Conservation (phyloP, 306 rosid genomes). For the Cucumis cinereus region DNA sequence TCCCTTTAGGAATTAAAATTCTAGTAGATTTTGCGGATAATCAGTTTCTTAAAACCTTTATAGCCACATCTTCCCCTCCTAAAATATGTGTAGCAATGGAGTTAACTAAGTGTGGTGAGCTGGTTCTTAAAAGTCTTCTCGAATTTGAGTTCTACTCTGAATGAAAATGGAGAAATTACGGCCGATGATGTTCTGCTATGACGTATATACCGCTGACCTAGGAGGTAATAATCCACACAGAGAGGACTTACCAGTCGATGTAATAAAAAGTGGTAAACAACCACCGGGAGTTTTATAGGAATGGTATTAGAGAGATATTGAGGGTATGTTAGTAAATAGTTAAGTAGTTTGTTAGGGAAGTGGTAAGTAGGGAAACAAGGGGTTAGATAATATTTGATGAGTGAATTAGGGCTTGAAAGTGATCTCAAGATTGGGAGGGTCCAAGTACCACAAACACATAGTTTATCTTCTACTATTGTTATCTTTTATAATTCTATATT, state of each 20-base stretch:
- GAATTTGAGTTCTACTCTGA: neutral
- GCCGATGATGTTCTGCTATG: neutral
- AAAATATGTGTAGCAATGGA: neutral
- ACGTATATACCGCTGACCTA: neutral
- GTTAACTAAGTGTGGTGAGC: neutral
- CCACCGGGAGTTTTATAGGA: neutral
- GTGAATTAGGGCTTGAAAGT: too few species aligned
- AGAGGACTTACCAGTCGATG: neutral
- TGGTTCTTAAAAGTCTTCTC: neutral
- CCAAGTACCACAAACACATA: too few species aligned
- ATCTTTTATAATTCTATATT: too few species aligned
- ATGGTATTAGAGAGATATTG: too few species aligned
- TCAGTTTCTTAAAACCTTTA: neutral
- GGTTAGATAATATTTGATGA: too few species aligned
- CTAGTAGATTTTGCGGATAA: neutral
- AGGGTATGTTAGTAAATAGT: too few species aligned
- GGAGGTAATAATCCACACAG: neutral
- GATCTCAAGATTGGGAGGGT: too few species aligned
- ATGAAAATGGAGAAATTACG: neutral
- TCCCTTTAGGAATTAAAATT: neutral
- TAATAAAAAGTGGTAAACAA: neutral
- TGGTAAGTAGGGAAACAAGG: too few species aligned
- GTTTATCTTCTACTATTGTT: too few species aligned
- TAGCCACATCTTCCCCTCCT: neutral
- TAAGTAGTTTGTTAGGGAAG: too few species aligned